Conservation (phyloP, 2,329 filamentous ascomycete genomes). For the Exophiala sideris region DNA sequence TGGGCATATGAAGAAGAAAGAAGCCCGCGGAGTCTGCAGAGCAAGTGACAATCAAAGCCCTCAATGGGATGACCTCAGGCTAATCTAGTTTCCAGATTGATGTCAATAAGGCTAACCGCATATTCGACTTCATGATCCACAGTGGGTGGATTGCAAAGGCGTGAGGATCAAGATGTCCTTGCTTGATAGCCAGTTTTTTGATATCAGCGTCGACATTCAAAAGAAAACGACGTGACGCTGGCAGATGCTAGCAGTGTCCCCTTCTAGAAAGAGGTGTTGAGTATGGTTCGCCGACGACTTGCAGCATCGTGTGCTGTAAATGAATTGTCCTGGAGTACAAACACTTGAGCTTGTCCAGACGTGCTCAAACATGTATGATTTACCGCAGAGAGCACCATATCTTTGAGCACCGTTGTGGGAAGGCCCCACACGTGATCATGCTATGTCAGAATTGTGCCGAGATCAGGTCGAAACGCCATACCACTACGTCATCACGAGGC, state of each 20-base stretch:
- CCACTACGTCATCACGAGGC: conserved; percentile 1
- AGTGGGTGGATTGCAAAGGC: conserved; percentile 88
- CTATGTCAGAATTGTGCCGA: background rate
- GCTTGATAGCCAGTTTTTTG: background rate
- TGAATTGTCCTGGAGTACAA: too few relatives aligned
- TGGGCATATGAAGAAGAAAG: conserved; percentile 88
- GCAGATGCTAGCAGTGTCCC: too few relatives aligned
- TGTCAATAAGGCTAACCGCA: conserved; percentile 74
- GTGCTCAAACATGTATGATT: too few relatives aligned
- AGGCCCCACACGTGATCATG: background rate
- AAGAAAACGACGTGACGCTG: too few relatives aligned
- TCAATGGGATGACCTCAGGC: background rate
- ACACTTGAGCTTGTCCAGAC: too few relatives aligned
- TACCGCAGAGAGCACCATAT: too few relatives aligned
- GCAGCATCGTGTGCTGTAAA: too few relatives aligned
- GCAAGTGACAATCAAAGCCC: conserved; percentile 32
- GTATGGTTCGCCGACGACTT: too few relatives aligned
- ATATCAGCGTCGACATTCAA: background rate
- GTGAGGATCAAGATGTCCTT: conserved; percentile 36
- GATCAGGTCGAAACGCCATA: background rate
- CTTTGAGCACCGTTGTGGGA: too few relatives aligned
- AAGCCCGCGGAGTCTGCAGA: conserved; percentile 78
- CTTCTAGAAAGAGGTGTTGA: too few relatives aligned
- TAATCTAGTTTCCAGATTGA: conserved; percentile 58
- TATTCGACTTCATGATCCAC: conserved; percentile 94